These are phyloP conservation scores for Catharanthus roseus DNA, from an alignment of 257 asterid genomes.

Conservation along the genomic window DNA sequence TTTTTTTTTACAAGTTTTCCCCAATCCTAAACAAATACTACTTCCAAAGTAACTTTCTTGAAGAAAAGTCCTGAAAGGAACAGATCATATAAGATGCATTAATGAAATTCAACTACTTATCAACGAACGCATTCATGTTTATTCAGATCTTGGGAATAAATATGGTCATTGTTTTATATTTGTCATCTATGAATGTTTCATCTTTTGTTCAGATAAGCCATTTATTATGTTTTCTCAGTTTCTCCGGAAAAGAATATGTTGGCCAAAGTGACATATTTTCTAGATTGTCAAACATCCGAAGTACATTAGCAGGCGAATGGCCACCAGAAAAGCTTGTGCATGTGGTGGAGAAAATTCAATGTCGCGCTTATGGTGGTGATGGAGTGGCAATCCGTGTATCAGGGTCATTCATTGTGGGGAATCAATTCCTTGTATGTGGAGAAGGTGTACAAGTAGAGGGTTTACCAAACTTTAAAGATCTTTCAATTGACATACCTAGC, in stretches of 20 bases:
- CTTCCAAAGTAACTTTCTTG: not conserved
- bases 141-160: not conserved
- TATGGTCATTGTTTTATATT: not conserved
- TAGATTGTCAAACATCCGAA: constrained; percentile 56
- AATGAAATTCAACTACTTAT: not conserved
- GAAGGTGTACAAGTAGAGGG: constrained; percentile 95
- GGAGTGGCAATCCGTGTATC: constrained; percentile 82
- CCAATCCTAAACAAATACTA: not conserved
- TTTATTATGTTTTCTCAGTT: constrained; percentile 41
- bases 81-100: not conserved
- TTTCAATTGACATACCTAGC: constrained; percentile 65
- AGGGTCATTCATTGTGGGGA: constrained; percentile 83
- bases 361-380: constrained; percentile 62
- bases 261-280: constrained; percentile 59
- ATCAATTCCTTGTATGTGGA: constrained; percentile 92
- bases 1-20: not conserved
- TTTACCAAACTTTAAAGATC: constrained; percentile 66
- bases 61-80: not conserved
- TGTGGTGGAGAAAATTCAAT: constrained; percentile 92
- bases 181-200: constrained; percentile 13
- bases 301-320: constrained; percentile 88
- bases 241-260: constrained; percentile 57
- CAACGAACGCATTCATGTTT: not conserved
- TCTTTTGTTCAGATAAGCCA: constrained; percentile 15
- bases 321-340: constrained; percentile 93